Conservation (phyloP, 108 stramenopile genomes). For the Bacterosira constricta region DNA sequence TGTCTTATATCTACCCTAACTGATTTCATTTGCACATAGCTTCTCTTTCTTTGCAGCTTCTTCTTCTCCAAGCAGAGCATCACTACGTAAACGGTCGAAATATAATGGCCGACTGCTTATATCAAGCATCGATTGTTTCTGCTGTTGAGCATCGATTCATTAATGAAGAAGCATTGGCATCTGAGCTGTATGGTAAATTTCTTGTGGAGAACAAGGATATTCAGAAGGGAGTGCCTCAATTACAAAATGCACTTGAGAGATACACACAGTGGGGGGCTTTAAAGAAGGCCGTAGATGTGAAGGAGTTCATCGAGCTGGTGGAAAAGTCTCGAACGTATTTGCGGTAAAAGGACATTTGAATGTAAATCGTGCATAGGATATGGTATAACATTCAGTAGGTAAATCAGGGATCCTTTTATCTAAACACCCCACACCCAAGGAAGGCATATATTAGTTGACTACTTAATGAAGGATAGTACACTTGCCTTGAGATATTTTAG, state of each 20-base stretch:
- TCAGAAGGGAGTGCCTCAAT: background rate
- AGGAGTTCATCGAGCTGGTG: background rate
- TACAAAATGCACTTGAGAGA: slow-evolving; percentile 5
- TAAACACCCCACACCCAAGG: too few species aligned
- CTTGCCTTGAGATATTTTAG: too few species aligned
- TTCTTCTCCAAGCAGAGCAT: slow-evolving; percentile 22
- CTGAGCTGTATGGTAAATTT: slow-evolving; percentile 11
- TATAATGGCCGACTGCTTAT: slow-evolving; percentile 3
- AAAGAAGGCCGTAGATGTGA: background rate
- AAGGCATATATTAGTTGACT: too few species aligned
- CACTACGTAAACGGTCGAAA: background rate
- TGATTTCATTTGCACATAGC: too few species aligned
- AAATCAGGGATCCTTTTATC: too few species aligned
- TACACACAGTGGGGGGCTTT: slow-evolving; percentile 22
- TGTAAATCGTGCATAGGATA: too few species aligned
- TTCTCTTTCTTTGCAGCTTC: too few species aligned
- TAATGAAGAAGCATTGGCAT: slow-evolving; percentile 35
- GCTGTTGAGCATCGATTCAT: slow-evolving; percentile 3
- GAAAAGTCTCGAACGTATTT: too few species aligned
- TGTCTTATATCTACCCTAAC: too few species aligned
- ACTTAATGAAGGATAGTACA: too few species aligned
- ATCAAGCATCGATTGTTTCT: slow-evolving; percentile 3
- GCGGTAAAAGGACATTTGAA: too few species aligned
- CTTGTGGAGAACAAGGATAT: slow-evolving; percentile 2
- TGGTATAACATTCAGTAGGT: too few species aligned